These are phyloP conservation scores for Pleurostoma richardsiae DNA, from an alignment of 2,329 filamentous ascomycete species.

Conservation along the genomic window DNA sequence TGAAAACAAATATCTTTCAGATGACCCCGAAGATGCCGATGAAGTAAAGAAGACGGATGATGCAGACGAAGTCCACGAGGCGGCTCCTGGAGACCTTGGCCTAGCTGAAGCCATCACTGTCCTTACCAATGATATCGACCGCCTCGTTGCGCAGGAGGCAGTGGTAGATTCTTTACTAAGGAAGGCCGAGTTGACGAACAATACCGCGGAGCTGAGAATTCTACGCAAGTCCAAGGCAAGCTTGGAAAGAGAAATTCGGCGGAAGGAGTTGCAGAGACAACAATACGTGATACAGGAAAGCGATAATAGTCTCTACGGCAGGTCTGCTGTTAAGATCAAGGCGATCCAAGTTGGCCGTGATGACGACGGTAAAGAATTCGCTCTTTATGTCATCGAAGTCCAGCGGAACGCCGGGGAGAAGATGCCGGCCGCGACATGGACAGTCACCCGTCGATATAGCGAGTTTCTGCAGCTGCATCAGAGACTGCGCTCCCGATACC, in stretches of 20 bases:
- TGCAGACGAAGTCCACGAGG: constrained; percentile 84
- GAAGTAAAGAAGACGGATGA: constrained; percentile 54
- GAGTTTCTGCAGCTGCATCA: constrained; percentile 97
- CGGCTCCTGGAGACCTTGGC: constrained; percentile 88
- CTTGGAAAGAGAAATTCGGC: constrained; percentile 82
- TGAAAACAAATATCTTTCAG: constrained; percentile 77
- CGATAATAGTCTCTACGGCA: constrained; percentile 93
- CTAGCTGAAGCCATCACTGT: constrained; percentile 87
- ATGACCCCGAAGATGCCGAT: constrained; percentile 74
- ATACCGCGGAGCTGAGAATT: constrained; percentile 87
- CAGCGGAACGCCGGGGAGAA: constrained; percentile 86
- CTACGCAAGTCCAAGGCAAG: constrained; percentile 91
- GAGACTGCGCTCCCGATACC: constrained; percentile 75
- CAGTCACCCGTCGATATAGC: constrained; percentile 87
- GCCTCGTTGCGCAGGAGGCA: constrained; percentile 78
- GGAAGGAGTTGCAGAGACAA: constrained; percentile 92
- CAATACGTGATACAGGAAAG: constrained; percentile 98
- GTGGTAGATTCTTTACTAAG: constrained; percentile 87
- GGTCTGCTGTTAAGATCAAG: constrained; percentile 84
- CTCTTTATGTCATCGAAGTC: constrained; percentile 90
- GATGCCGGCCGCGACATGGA: constrained; percentile 95
- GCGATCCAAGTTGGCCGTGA: constrained; percentile 89
- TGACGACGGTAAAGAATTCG: constrained; percentile 88
- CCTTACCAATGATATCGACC: constrained; percentile 87
- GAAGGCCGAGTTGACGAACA: constrained; percentile 96